Base-by-base conservation (phyloP, 1,139 yeast species). In the Trichomonascaceae sp. region DNA sequence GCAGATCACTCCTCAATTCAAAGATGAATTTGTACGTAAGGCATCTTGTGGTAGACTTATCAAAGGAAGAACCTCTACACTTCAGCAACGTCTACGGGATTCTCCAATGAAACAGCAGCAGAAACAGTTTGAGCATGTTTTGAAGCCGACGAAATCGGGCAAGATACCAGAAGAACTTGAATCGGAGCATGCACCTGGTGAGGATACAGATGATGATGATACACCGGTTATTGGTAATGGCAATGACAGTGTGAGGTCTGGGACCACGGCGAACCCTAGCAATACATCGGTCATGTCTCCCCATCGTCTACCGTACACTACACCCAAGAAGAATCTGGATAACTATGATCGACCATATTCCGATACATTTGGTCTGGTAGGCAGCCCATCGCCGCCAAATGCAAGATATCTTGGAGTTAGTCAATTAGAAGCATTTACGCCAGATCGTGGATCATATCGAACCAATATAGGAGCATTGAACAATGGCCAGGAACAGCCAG, bases 1-100 rank as follows among this genome's bases (percentile, higher is more conserved):
- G 99, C 95, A 90, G 72, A 91, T 93, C 56, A 83, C 90, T 60
- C 95, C 87, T 47, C 76, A 84, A 49, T 90, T 87, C 67, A 85
- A 87, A 64, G 84, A 83, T 52, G 99, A 95, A 60, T 91, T 90
- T 63, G 74, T 90, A 67, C 81, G 78, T 61, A 87, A 89, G 71
- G 83, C 91, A 70, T 82, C 81, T 59, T 84, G 81, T 59, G 97
- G 75, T 39, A 68, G 68, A 51, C 63, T 64, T 44, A 59, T 63
- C 47, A 68, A 66, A 53, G 85, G 95, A 70, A 46, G 55, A 24
- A 47, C 49, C 18, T 41, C 47, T 43, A 50, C 52, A 3, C 20
- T 50, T 7, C 52, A 50, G 18, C 49, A 49, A 49, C 49, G 53
- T 39, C 32, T 45, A 49, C 15, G 53, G 39, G 52, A 50, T 39